Base-by-base conservation (phyloP, 2,329 filamentous ascomycete genomes). In the Massarina eburnea region DNA sequence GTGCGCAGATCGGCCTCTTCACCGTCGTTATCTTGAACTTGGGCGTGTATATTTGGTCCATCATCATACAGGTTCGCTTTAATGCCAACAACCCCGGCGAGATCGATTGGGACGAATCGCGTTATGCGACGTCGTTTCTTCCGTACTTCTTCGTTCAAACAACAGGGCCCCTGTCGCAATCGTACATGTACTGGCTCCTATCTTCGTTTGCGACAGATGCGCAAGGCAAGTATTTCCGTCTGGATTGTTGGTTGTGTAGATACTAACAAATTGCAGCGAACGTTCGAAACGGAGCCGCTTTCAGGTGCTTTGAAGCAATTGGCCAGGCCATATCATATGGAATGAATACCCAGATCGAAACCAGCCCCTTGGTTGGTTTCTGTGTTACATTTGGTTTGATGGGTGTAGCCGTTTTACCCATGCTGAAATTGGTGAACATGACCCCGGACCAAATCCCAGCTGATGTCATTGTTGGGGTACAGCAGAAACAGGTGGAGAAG, bases 1-100 rank as follows among this genome's bases (percentile, higher is more conserved):
- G 76, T 10, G 76, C 74, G 14, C 74, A 77, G 45, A 46, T 73
- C 4, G 75, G 74, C 38, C 67, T 78, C 6, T 72, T 71, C 48
- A 71, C 65, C 3, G 73, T 77, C 4, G 69, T 75, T 2, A 57
- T 73, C n/a, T 67, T 75, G 6, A 78, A 77, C 35, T 49, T 73
- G 4, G 75, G 71, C n/a, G 75, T 76, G 1, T 77, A 77, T 41
- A 73, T 77, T 47, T 77, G 75, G 75, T 76, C 74, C 1, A 76
- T 77, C 41, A 61, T 75, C 17, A 77, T 77, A 70, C 73, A 77
- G 49, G 60, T 59, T 8, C 59, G 57, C 17, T 77, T 77, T 51
- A 68, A 73, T 26, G 47, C 32, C 24, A 41, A 64, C 2, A 52
- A 66, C 34, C 75, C 75, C 0, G 73, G 73, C 1, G 62, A 71